phyloP scores from a whole-genome alignment of 805 yeast genomes.

The Ogataea zsoltii region DNA sequence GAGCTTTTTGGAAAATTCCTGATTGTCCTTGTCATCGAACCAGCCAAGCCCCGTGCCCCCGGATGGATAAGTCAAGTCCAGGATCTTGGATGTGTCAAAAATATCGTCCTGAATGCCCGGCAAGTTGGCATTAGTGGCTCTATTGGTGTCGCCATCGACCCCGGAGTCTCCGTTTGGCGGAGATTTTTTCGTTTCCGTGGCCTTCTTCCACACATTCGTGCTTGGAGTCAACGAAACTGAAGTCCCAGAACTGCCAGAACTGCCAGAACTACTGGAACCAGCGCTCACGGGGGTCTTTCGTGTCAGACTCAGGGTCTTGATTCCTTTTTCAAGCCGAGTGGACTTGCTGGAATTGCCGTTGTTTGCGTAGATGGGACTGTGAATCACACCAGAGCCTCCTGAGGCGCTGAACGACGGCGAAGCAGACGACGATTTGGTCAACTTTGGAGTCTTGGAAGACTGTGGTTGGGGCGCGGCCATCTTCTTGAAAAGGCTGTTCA shows the following conservation, averaged over 20 bases:
- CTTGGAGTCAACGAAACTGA: constrained; percentile 9
- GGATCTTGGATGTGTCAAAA: constrained; percentile 8
- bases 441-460: constrained; percentile 4
- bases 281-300: constrained; percentile 9
- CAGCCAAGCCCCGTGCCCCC: constrained; percentile 14
- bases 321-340: constrained; percentile 11
- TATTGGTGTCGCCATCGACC: not conserved
- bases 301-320: constrained; percentile 12
- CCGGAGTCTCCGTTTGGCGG: not conserved
- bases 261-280: not conserved
- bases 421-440: constrained; percentile 4
- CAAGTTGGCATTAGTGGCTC: not conserved
- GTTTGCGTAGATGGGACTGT: constrained; percentile 1
- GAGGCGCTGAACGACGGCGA: constrained; percentile 1
- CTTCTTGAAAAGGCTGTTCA: constrained; percentile 27
- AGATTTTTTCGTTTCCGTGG: not conserved
- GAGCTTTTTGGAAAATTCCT: constrained; percentile 13
- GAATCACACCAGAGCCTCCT: not conserved
- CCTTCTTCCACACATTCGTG: constrained; percentile 9
- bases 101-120: not conserved
- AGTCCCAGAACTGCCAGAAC: not conserved
- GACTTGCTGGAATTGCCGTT: constrained; percentile 5
- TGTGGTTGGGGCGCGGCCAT: constrained; percentile 9
- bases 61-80: constrained; percentile 8
- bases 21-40: constrained; percentile 23